phyloP scores from a whole-genome alignment of 2,329 filamentous ascomycete genomes.

The Phoma sp. region DNA sequence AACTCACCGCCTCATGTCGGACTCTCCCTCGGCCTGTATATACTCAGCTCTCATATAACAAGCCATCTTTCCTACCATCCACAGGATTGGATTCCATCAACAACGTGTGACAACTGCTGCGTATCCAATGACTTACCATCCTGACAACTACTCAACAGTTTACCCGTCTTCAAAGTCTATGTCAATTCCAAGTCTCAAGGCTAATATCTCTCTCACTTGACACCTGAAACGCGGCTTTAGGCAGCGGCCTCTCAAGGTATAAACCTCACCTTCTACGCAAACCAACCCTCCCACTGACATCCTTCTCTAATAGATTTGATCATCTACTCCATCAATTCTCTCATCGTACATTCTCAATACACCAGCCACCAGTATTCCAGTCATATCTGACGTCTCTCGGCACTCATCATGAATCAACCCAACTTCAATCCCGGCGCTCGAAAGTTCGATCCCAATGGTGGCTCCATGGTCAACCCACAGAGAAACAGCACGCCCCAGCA shows the following conservation, averaged over 20 bases:
- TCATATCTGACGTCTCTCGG: background rate
- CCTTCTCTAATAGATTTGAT: background rate
- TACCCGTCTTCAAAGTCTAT: background rate
- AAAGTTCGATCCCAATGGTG: conserved; percentile 10
- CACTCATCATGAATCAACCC: background rate
- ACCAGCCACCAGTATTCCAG: background rate
- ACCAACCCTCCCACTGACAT: background rate
- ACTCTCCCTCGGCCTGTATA: too few relatives aligned
- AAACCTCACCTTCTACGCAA: background rate
- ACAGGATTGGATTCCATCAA: background rate
- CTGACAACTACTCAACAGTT: background rate
- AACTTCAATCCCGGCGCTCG: conserved; percentile 22
- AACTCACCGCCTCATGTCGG: too few relatives aligned
- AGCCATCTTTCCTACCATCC: background rate
- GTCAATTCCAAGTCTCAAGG: background rate
- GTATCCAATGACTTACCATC: background rate
- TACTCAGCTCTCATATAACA: background rate
- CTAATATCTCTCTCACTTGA: conserved; percentile 2
- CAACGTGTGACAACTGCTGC: too few relatives aligned
- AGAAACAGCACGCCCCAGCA: conserved; percentile 16
- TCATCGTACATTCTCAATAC: background rate
- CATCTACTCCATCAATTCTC: background rate
- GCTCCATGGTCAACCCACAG: background rate
- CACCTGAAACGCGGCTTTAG: background rate
- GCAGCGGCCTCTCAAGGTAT: background rate